Base-by-base conservation (phyloP, 495 filamentous ascomycete species). In the Hypoxylon rickii region DNA sequence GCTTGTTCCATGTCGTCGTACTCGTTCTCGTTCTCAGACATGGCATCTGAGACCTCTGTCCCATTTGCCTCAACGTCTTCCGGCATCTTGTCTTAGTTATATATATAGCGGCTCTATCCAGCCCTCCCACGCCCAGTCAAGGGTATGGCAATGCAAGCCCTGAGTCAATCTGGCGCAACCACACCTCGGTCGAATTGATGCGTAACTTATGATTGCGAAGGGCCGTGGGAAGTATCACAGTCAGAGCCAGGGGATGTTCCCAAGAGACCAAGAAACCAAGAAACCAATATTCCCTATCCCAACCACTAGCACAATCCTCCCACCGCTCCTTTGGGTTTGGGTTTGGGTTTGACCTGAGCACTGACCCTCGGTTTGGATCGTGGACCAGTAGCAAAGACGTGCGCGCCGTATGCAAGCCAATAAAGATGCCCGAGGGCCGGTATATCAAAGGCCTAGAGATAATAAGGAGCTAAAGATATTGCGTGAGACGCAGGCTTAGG, bases 1-100 rank as follows among this genome's bases (percentile, higher is more conserved):
- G 41, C 36, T 26, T 63, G 58, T 21, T 72, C 71, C 58, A 67
- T 66, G 33, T 79, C 74, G 70, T 76, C 73, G 72, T 76, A 76
- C 64, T 80, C 77, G 72, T 79, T 79, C 54, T 81, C 71, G 63
- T 76, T 76, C 53, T 76, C 80, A 60, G 80, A 82, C 70, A 76
- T 75, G 55, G 72, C 73, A 71, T 78, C 79, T 61, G 78, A 80
- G 69, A 78, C 73, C 51, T 78, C 76, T 69, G 70, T 64, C 61
- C 69, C 75, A 61, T 73, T 61, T 61, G 68, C 69, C 31, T 70
- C 71, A 45, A 66, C 59, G 67, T 76, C 70, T 58, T 76, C 73
- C 61, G 73, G 72, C 74, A 78, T 78, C 53, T 54, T 73, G 72
- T 66, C 71, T 67, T 65, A 69, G 59, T 65, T 73, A 70, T 77